phyloP scores from a whole-genome alignment of 371 early-diverging fungal species.

The Syncephalastrum monosporum region DNA sequence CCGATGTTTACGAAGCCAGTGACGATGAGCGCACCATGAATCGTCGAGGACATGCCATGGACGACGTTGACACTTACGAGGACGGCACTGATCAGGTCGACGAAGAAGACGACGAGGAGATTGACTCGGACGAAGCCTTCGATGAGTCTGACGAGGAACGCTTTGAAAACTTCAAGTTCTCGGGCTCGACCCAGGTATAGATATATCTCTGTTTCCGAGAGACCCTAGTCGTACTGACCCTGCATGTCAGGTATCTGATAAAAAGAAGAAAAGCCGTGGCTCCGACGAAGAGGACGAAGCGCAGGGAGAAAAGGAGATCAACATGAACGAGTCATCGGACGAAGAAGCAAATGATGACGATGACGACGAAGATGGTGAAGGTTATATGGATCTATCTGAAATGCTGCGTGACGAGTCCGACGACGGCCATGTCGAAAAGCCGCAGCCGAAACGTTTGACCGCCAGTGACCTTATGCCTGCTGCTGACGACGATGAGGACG shows the following conservation, averaged over 20 bases:
- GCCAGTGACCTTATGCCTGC: slow-evolving; percentile 25
- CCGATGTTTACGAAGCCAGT: slow-evolving; percentile 57
- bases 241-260: neutral
- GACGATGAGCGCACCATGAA: slow-evolving; percentile 49
- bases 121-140: slow-evolving; percentile 90
- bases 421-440: slow-evolving; percentile 21
- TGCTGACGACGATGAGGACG: slow-evolving; percentile 41
- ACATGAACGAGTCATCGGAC: slow-evolving; percentile 44
- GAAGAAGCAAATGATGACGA: slow-evolving; percentile 55
- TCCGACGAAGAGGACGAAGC: slow-evolving; percentile 16
- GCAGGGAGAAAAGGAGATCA: slow-evolving; percentile 35
- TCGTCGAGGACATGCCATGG: slow-evolving; percentile 61
- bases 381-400: slow-evolving; percentile 57
- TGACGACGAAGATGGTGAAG: slow-evolving; percentile 55
- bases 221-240: neutral
- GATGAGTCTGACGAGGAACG: slow-evolving; percentile 81
- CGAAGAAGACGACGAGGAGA: slow-evolving; percentile 91
- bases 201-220: neutral
- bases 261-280: slow-evolving; percentile 7
- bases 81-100: slow-evolving; percentile 70
- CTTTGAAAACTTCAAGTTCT: slow-evolving; percentile 70
- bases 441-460: slow-evolving; percentile 23
- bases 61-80: slow-evolving; percentile 77
- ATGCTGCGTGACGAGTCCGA: slow-evolving; percentile 44
- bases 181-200: slow-evolving; percentile 32